Evolutionary conservation across 2,329 filamentous ascomycete genomes (phyloP).

Genomic region (Sarocladium brachiariae): DNA sequence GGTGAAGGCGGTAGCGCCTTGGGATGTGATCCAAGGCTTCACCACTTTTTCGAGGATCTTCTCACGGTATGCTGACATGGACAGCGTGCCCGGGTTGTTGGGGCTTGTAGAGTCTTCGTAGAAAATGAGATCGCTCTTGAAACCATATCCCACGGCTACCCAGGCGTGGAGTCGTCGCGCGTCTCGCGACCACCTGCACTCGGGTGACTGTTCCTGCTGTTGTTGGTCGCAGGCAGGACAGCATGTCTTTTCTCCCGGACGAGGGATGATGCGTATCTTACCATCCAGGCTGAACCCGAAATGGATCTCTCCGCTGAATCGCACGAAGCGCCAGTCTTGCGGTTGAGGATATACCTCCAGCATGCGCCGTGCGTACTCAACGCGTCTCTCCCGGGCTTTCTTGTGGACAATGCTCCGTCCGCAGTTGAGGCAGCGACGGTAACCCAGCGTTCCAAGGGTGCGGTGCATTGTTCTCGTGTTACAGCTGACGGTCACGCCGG

Average conservation of each 20-base stretch:
- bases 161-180: constrained; percentile 27
- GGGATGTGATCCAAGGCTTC: constrained; percentile 24
- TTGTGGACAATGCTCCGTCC: constrained; percentile 23
- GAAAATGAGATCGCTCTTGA: constrained; percentile 31
- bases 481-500: constrained; percentile 24
- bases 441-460: constrained; percentile 30
- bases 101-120: constrained; percentile 29
- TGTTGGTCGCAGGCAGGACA: constrained; percentile 17
- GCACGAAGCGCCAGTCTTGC: constrained; percentile 25
- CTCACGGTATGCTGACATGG: constrained; percentile 28
- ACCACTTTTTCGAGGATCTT: constrained; percentile 27
- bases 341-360: constrained; percentile 24
- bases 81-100: constrained; percentile 24
- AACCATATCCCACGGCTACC: constrained; percentile 28
- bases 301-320: constrained; percentile 31
- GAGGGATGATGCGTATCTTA: constrained; percentile 26
- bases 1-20: constrained; percentile 17
- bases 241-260: constrained; percentile 27
- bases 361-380: constrained; percentile 27
- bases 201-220: constrained; percentile 12
- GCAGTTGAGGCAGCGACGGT: constrained; percentile 27
- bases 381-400: constrained; percentile 24
- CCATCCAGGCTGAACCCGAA: constrained; percentile 32
- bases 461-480: constrained; percentile 29
- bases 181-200: constrained; percentile 25